These are phyloP conservation scores for Phytophthora idaei DNA, from an alignment of 352 stramenopile genomes.

Conservation along the genomic window DNA sequence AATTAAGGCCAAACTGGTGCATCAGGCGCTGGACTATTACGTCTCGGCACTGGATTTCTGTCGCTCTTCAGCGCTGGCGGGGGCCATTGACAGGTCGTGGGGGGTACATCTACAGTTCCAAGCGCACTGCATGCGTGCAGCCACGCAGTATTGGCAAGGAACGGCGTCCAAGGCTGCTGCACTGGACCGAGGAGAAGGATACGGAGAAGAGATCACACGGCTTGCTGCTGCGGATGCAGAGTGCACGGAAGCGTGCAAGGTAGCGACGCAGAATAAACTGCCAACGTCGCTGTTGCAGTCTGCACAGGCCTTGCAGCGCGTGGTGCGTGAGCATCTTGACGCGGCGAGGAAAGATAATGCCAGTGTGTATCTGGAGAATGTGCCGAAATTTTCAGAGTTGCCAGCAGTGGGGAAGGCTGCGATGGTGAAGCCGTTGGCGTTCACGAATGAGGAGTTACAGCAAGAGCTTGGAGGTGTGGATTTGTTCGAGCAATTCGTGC, in stretches of 20 bases:
- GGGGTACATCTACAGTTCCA: conserved; percentile 71
- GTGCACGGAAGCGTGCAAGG: conserved; percentile 62
- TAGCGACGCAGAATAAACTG: conserved; percentile 69
- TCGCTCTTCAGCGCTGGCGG: conserved; percentile 52
- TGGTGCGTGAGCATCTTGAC: conserved; percentile 62
- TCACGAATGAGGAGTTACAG: conserved; percentile 56
- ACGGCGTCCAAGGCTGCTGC: conserved; percentile 68
- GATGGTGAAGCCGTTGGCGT: conserved; percentile 66
- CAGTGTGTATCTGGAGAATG: conserved; percentile 82
- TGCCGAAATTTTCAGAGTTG: conserved; percentile 63
- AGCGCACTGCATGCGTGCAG: conserved; percentile 70
- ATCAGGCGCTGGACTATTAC: conserved; percentile 79
- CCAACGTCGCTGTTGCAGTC: conserved; percentile 61
- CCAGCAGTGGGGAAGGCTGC: conserved; percentile 60
- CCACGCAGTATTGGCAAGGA: conserved; percentile 80
- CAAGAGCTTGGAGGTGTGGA: conserved; percentile 63
- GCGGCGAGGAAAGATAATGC: conserved; percentile 80
- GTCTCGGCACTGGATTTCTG: conserved; percentile 58
- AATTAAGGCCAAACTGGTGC: conserved; percentile 85
- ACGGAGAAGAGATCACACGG: conserved; percentile 80
- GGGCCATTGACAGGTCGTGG: conserved; percentile 72
- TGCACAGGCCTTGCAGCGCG: conserved; percentile 54
- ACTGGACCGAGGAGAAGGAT: conserved; percentile 58
- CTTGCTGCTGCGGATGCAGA: conserved; percentile 57
- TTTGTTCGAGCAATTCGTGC: conserved; percentile 75